Base-by-base conservation (phyloP, 768 basidiomycete species). In the Lanmaoa rubissima region DNA sequence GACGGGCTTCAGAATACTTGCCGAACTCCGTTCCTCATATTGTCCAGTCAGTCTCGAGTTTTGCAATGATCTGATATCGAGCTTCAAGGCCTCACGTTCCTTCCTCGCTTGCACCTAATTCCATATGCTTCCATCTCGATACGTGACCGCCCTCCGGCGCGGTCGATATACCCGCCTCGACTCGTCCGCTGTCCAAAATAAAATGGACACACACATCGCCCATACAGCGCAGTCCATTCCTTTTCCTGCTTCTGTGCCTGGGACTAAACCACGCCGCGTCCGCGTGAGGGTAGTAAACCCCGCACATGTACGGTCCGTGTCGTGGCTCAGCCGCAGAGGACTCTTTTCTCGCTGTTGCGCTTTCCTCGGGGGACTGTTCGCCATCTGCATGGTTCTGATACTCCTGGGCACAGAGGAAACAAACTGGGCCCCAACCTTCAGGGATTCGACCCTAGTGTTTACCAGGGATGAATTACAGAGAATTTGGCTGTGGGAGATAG, bases 401-500 rank as follows among this genome's bases (percentile, higher is more conserved):
- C 69, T 58, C 71, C 61, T 63, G 73, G 65, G 65, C 76, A 76
- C 64, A 80, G 77, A 77, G 67, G 69, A 68, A 75, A 75, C 60
- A 71, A 74, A 49, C 75, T 79, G 73, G 72, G 61, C 62, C 24
- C 65, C 69, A 2, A 65, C 66, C 31, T 63, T 71, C 47, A 63
- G 73, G n/a, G 79, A 86, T 35, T 75, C 89, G 2, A 90, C 90
- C 38, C 79, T 92, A 28, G 87, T 90, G 38, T 92, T 83, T 63
- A 75, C 76, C 40, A 78, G 85, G 28, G 78, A 85, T 41, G 88
- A 94, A 65, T 70, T 95, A 32, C 88, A 88, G 69, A 79, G 83
- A 68, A 88, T 98, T 68, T 97, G 94, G 94, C 81, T 84, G 59
- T 97, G 94, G 94, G 94, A 96, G 76, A 80, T 97, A 54, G 81